Evolutionary conservation across 495 filamentous ascomycete species (phyloP).

Genomic region (Alectoria sarmentosa): DNA sequence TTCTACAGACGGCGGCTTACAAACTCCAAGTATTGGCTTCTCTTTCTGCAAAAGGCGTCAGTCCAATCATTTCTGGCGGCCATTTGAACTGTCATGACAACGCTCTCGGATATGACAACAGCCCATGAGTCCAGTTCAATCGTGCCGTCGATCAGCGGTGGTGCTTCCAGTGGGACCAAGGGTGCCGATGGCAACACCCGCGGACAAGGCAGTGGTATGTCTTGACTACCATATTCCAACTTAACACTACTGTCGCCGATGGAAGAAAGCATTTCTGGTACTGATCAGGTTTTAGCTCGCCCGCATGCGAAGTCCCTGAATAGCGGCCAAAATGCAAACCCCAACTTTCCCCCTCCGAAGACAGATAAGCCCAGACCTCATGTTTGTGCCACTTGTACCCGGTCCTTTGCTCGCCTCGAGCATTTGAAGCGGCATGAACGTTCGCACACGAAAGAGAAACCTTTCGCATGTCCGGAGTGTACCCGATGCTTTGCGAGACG

Average conservation of each 20-base stretch:
- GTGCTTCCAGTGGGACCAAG: slow-evolving; percentile 5
- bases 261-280: neutral
- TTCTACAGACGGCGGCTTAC: neutral
- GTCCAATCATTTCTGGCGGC: neutral
- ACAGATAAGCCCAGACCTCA: slow-evolving; percentile 97
- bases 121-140: slow-evolving; percentile 8
- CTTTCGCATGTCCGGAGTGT: slow-evolving; percentile 96
- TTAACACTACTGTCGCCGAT: neutral
- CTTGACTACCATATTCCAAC: neutral
- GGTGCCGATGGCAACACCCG: slow-evolving; percentile 7
- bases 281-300: slow-evolving; percentile 16
- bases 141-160: slow-evolving; percentile 4
- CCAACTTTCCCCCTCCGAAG: slow-evolving; percentile 69
- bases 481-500: slow-evolving; percentile 89
- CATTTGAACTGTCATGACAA: neutral
- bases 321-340: slow-evolving; percentile 17
- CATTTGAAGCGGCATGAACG: slow-evolving; percentile 98
- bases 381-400: slow-evolving; percentile 84
- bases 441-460: slow-evolving; percentile 98
- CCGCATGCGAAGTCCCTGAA: slow-evolving; percentile 25
- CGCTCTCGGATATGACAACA: slow-evolving; percentile 15
- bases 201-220: slow-evolving; percentile 11
- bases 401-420: slow-evolving; percentile 91
- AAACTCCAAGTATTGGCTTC: neutral
- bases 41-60: neutral